phyloP scores from a whole-genome alignment of 139 green algal genomes.

The Microglena sp. region DNA sequence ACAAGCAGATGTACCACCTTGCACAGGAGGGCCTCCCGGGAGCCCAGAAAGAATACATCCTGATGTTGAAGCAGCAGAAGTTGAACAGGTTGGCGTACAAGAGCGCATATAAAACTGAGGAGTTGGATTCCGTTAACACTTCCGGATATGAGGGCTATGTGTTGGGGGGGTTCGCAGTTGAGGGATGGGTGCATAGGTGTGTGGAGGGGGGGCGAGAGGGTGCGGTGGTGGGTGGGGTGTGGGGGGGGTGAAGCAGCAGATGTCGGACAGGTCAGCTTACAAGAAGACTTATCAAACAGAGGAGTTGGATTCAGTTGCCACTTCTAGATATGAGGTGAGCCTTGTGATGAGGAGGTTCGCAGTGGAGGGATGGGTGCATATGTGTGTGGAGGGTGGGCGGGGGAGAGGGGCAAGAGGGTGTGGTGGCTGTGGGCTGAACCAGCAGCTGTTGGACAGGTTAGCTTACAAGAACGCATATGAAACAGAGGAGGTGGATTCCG shows the following conservation, averaged over 20 bases:
- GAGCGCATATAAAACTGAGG: constrained; percentile 12
- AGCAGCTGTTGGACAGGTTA: not conserved
- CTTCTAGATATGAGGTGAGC: too few species aligned
- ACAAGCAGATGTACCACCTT: constrained; percentile 25
- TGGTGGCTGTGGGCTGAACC: too few species aligned
- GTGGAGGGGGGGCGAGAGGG: too few species aligned
- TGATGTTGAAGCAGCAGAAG: constrained; percentile 21
- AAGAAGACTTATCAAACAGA: not conserved
- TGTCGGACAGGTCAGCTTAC: too few species aligned
- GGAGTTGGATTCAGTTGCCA: not conserved
- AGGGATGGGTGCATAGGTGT: too few species aligned
- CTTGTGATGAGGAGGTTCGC: too few species aligned
- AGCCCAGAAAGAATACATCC: constrained; percentile 41
- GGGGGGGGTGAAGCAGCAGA: too few species aligned
- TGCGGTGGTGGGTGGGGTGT: too few species aligned
- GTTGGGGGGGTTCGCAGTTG: too few species aligned
- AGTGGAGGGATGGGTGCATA: too few species aligned
- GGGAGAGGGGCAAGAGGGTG: too few species aligned
- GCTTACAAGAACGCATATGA: constrained; percentile 2
- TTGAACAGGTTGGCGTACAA: not conserved
- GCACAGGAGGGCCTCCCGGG: constrained; percentile 27
- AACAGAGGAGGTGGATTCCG: constrained; percentile 12
- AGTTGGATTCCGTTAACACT: constrained; percentile 11
- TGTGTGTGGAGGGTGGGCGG: too few species aligned
- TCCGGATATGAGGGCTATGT: constrained; percentile 38